A percentile compares a stretch with the other conserved stretches of the same genome.
Evolutionary conservation across 495 filamentous ascomycete species (phyloP).

Genomic region (Tricharina praecox): DNA sequence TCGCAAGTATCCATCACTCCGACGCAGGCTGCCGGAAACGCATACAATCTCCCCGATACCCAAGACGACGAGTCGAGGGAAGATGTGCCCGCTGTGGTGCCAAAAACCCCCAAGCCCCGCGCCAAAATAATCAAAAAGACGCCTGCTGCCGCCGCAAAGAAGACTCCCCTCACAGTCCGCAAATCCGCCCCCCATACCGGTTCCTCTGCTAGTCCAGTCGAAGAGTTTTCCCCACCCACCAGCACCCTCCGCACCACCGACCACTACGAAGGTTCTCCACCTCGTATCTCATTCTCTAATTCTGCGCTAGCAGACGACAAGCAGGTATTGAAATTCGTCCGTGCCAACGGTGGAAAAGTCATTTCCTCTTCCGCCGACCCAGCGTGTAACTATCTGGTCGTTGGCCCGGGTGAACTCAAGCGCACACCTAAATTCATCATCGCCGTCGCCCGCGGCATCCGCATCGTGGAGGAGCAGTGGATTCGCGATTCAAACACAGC

Average conservation of each 20-base stretch:
- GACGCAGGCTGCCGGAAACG: slow-evolving; percentile 5
- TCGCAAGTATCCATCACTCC: background rate
- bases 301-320: slow-evolving; percentile 13
- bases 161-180: slow-evolving; percentile 5
- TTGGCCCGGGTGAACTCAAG: slow-evolving; percentile 23
- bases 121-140: slow-evolving; percentile 2
- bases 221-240: no score
- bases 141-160: slow-evolving; percentile 4
- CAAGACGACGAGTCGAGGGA: slow-evolving; percentile 4
- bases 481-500: slow-evolving; percentile 17
- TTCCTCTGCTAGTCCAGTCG: no score
- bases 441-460: slow-evolving; percentile 16
- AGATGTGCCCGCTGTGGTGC: slow-evolving; percentile 5
- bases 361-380: slow-evolving; percentile 15
- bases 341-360: slow-evolving; percentile 16
- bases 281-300: slow-evolving; percentile 25
- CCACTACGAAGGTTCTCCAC: slow-evolving; percentile 15
- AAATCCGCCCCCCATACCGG: background rate
- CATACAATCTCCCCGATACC: slow-evolving; percentile 17
- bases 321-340: slow-evolving; percentile 20
- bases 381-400: slow-evolving; percentile 19
- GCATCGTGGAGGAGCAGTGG: slow-evolving; percentile 23
- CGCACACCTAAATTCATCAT: slow-evolving; percentile 21
- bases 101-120: slow-evolving; percentile 7
- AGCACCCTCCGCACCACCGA: slow-evolving; percentile 9